phyloP scores from a whole-genome alignment of 768 basidiomycete genomes.

The Krasilnikovozyma curviuscula region DNA sequence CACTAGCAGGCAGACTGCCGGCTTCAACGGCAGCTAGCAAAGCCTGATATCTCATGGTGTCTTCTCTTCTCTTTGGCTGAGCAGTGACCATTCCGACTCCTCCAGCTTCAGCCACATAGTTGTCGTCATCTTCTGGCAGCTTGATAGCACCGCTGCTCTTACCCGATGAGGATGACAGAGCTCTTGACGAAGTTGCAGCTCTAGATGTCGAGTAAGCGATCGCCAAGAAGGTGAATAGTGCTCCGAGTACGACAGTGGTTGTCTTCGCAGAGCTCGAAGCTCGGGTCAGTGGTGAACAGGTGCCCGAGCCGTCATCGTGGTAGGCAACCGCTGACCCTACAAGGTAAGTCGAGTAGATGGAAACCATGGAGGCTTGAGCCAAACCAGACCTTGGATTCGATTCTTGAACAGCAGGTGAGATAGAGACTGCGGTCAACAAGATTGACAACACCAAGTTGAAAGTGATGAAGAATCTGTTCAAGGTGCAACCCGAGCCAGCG shows the following conservation, averaged over 20 bases:
- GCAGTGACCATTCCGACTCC: slow-evolving; percentile 41
- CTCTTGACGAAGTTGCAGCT: slow-evolving; percentile 86
- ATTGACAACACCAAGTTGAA: slow-evolving; percentile 70
- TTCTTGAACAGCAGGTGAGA: slow-evolving; percentile 75
- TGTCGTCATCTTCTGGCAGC: slow-evolving; percentile 35
- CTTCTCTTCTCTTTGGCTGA: slow-evolving; percentile 56
- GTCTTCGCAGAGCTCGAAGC: slow-evolving; percentile 43
- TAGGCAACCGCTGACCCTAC: slow-evolving; percentile 84
- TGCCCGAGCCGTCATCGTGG: slow-evolving; percentile 43
- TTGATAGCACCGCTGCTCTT: slow-evolving; percentile 26
- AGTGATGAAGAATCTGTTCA: slow-evolving; percentile 94
- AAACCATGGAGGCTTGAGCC: slow-evolving; percentile 92
- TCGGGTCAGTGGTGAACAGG: slow-evolving; percentile 74
- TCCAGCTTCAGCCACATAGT: too few relatives aligned
- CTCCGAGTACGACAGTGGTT: slow-evolving; percentile 74
- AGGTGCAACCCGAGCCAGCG: slow-evolving; percentile 59
- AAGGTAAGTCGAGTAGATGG: slow-evolving; percentile 89
- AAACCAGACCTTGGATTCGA: slow-evolving; percentile 84
- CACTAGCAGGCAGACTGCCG: slow-evolving; percentile 37
- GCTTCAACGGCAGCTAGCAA: slow-evolving; percentile 88
- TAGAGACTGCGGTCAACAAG: slow-evolving; percentile 57
- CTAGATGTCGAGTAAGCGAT: slow-evolving; percentile 94
- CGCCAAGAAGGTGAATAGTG: slow-evolving; percentile 87
- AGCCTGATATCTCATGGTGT: slow-evolving; percentile 81
- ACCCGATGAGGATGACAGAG: slow-evolving; percentile 69